Evolutionary conservation across 768 basidiomycete species (phyloP), one percentile per base, ranked within the genome.

Genomic region (Lactarius indigo): DNA sequence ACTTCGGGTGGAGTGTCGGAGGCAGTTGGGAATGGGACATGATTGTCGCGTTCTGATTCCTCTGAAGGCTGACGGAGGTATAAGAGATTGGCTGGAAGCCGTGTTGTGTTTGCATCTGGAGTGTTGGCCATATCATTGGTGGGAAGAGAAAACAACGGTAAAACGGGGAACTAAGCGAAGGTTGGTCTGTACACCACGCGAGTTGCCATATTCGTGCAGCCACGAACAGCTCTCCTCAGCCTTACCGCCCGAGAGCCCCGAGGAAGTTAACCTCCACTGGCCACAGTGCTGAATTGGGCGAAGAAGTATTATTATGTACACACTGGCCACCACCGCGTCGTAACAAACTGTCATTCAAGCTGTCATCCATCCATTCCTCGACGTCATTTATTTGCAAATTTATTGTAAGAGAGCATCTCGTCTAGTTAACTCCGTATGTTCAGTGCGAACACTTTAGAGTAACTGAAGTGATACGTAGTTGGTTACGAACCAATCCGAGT

Each of bases 141-240:
- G 57, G 33, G 64, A 54, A 30, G n/a, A 61, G 18, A n/a, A 26
- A 35, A 33, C 10, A 26, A 42, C 9, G 12, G 17, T 20, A 26
- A 39, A 12, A 31, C 13, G 9, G 15, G 33, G 47, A 44, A 10
- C 13, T 9, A 13, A 15, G 42, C 0, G 42, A 39, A 15, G 5
- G 28, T 55, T 31, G 12, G 35, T 39, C 37, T 10, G 37, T 39
- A 37, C n/a, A 10, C 35, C 28, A 42, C 28, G 35, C 17, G 35
- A 33, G n/a, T 65, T 66, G 26, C 65, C 65, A 66, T 61, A 66
- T 66, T 66, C 15, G 60, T 66, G 31, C 44, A n/a, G 42, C 64
- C 39, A 61, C 59, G 15, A 42, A 42, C 9, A 47, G 23, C 31
- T 57, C 56, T 18, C 63, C 56, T 1, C 30, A 63, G 63, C 63